phyloP scores from a whole-genome alignment of 495 filamentous ascomycete genomes.

The Trichoderma gamsii region DNA sequence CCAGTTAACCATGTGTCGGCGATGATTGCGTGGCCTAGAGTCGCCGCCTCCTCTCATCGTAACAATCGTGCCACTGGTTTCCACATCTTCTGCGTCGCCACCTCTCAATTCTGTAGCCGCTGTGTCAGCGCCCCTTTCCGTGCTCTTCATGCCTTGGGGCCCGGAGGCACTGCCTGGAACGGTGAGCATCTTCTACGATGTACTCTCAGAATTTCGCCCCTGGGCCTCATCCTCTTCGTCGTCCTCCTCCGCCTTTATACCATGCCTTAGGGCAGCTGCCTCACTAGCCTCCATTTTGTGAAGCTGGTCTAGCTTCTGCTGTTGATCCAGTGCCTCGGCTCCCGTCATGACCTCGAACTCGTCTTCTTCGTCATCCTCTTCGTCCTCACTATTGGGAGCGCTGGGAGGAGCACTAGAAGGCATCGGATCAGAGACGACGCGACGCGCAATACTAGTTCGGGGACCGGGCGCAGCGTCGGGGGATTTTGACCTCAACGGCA shows the following conservation, averaged over 20 bases:
- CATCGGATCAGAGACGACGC: conserved; percentile 21
- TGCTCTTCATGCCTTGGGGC: background rate
- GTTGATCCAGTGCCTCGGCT: conserved; percentile 28
- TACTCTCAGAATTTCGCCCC: background rate
- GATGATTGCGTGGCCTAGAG: background rate
- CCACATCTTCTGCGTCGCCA: background rate
- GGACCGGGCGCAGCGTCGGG: background rate
- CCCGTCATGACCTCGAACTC: conserved; percentile 44
- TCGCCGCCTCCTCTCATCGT: conserved; percentile 10
- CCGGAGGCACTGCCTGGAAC: background rate
- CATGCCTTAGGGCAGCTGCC: conserved; percentile 37
- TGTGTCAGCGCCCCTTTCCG: background rate
- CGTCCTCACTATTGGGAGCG: conserved; percentile 37
- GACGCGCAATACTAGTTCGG: conserved; percentile 19
- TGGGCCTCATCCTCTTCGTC: conserved; percentile 28
- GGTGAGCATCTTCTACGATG: conserved; percentile 12
- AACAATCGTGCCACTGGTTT: background rate
- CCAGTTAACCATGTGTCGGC: background rate
- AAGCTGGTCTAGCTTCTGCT: conserved; percentile 42
- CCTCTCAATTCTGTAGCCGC: background rate
- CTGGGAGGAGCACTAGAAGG: conserved; percentile 20
- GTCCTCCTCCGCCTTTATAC: conserved; percentile 26
- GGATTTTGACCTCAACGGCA: background rate
- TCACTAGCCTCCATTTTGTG: conserved; percentile 52
- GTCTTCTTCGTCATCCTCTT: conserved; percentile 39